Percentiles rank a stretch among this genome's conserved stretches.
These are phyloP conservation scores for Scutellaria galericulata DNA, from an alignment of 257 asterid genomes.

Conservation along the genomic window DNA sequence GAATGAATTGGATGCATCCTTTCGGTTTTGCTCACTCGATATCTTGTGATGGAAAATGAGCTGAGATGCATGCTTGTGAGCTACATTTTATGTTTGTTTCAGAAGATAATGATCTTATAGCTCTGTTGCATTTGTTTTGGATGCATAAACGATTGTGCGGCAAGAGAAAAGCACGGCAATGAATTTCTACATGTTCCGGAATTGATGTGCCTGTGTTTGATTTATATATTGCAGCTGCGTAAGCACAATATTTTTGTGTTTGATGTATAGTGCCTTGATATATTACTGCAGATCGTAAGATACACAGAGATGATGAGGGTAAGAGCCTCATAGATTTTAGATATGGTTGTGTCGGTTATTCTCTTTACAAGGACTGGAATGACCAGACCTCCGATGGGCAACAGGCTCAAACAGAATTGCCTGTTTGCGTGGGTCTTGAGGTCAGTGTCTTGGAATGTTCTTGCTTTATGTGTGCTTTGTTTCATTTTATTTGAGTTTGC, in stretches of 20 bases:
- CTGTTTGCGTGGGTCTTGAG: conserved; percentile 89
- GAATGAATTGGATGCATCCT: neutral
- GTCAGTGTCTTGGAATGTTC: conserved; percentile 49
- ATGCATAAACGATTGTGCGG: neutral
- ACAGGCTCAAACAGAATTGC: conserved; percentile 62
- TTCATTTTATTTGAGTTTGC: conserved; percentile 15
- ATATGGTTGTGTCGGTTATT: conserved; percentile 87
- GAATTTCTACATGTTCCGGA: neutral
- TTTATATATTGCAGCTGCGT: conserved; percentile 11
- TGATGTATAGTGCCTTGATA: conserved; percentile 67
- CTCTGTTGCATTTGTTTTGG: neutral
- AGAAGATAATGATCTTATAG: neutral
- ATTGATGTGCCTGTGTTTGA: conserved; percentile 26
- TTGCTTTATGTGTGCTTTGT: conserved; percentile 19
- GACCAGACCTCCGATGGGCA: conserved; percentile 45
- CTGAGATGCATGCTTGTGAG: conserved; percentile 19
- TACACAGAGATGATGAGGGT: conserved; percentile 75
- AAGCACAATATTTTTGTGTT: conserved; percentile 1
- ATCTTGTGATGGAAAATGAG: neutral
- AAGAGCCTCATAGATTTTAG: conserved; percentile 73
- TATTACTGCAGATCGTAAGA: conserved; percentile 70
- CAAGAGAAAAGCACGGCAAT: conserved; percentile 3
- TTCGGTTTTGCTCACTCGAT: neutral
- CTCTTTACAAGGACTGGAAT: conserved; percentile 66
- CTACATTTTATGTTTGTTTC: conserved; percentile 15